A percentile compares a stretch with the other conserved stretches of the same genome.
Conservation (phyloP, 75 land plant species). For the Gnetum montanum region DNA sequence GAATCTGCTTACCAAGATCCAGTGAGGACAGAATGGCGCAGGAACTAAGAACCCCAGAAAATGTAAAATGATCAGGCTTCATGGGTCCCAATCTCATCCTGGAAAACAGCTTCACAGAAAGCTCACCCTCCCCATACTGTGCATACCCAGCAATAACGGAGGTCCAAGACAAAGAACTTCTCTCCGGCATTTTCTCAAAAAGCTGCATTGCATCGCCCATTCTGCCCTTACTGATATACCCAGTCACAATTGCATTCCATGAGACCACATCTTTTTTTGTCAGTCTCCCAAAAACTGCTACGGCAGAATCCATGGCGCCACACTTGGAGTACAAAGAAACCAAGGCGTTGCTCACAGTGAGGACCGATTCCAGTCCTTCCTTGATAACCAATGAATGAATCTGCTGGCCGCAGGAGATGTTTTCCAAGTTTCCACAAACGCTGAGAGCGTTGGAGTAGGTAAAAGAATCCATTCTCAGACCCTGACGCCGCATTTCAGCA, state of each 20-base stretch:
- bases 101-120: slow-evolving; percentile 17
- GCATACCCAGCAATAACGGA: slow-evolving; percentile 16
- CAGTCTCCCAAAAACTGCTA: slow-evolving; percentile 3
- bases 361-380: too few species aligned
- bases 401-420: too few species aligned
- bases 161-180: background rate
- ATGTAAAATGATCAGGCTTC: slow-evolving; percentile 28
- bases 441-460: too few species aligned
- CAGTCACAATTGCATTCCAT: background rate
- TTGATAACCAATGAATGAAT: too few species aligned
- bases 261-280: too few species aligned
- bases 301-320: too few species aligned
- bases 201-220: slow-evolving; percentile 7
- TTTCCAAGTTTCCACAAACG: slow-evolving; percentile 16
- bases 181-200: slow-evolving; percentile 1
- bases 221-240: slow-evolving; percentile 9
- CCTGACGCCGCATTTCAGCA: slow-evolving; percentile 5
- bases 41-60: slow-evolving; percentile 23
- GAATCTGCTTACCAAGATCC: slow-evolving; percentile 20
- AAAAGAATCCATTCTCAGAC: slow-evolving; percentile 10
- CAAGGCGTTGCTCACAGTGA: too few species aligned
- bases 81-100: slow-evolving; percentile 19
- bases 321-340: too few species aligned
- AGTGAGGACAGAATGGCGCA: slow-evolving; percentile 22
- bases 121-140: slow-evolving; percentile 22